phyloP scores from a whole-genome alignment of 441 rosid genomes.

The Aleurites moluccanus region DNA sequence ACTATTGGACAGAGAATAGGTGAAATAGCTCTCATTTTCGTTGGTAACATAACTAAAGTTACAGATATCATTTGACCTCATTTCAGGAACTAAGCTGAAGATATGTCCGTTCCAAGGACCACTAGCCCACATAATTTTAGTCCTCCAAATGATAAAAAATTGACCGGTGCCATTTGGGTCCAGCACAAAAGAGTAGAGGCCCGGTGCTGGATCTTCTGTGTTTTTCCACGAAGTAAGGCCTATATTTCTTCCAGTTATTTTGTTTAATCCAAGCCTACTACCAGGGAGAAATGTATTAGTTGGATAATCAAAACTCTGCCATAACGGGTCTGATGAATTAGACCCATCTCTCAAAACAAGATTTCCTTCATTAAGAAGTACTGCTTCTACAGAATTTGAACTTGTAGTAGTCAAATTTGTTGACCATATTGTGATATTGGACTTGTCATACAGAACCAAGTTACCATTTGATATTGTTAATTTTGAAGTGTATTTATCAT shows the following conservation, averaged over 20 bases:
- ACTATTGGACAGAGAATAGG: conserved; percentile 35
- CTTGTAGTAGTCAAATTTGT: conserved; percentile 40
- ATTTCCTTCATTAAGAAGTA: conserved; percentile 57
- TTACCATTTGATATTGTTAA: conserved; percentile 38
- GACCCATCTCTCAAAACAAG: conserved; percentile 42
- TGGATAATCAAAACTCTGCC: conserved; percentile 67
- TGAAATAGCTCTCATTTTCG: conserved; percentile 50
- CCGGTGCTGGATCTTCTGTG: conserved; percentile 53
- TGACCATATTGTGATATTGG: conserved; percentile 42
- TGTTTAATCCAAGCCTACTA: conserved; percentile 41
- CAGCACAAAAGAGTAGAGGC: conserved; percentile 55
- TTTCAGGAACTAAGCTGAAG: conserved; percentile 48
- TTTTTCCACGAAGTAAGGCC: conserved; percentile 58
- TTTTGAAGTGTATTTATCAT: conserved; percentile 19
- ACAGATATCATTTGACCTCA: conserved; percentile 45
- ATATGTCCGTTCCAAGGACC: conserved; percentile 49
- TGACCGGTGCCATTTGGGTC: conserved; percentile 43
- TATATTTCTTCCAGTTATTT: conserved; percentile 31
- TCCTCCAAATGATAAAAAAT: conserved; percentile 33
- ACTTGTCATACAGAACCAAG: conserved; percentile 40
- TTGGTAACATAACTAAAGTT: conserved; percentile 43
- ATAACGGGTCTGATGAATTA: conserved; percentile 23
- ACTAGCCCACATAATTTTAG: conserved; percentile 48
- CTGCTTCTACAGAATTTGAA: conserved; percentile 39
- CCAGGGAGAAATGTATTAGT: conserved; percentile 67